Conservation (phyloP, 2,329 filamentous ascomycete genomes). For the Lasiodiplodia sp. region DNA sequence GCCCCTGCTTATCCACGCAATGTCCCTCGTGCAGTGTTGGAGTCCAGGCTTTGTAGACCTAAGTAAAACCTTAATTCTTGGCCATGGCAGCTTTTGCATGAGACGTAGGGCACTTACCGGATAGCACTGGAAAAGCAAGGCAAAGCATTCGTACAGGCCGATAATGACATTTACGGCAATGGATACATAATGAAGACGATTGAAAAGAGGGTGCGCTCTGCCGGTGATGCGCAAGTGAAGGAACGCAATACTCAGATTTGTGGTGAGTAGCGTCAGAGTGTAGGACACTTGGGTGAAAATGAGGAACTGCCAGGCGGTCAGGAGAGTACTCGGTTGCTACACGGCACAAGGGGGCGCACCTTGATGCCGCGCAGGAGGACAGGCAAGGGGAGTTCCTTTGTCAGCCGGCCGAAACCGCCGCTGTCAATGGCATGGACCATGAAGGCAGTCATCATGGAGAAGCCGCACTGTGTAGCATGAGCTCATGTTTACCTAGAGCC, state of each 20-base stretch:
- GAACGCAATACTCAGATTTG: slow-evolving; percentile 18
- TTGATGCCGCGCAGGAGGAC: slow-evolving; percentile 2
- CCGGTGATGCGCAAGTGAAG: slow-evolving; percentile 21
- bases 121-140: slow-evolving; percentile 14
- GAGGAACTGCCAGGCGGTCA: background rate
- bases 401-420: background rate
- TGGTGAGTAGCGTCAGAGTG: background rate
- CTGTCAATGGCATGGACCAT: slow-evolving; percentile 1
- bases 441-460: slow-evolving; percentile 4
- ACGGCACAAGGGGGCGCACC: background rate
- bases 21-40: background rate
- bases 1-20: background rate
- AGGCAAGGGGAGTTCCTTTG: background rate
- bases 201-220: background rate
- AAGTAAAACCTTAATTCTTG: background rate
- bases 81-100: background rate
- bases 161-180: background rate
- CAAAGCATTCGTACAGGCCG: slow-evolving; percentile 4
- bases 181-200: slow-evolving; percentile 8
- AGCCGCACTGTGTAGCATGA: background rate
- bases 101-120: background rate
- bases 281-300: background rate
- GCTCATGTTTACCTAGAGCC: background rate
- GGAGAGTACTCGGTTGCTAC: background rate
- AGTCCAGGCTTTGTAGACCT: slow-evolving; percentile 5